Evolutionary conservation across 2,329 filamentous ascomycete genomes (phyloP).

Genomic region (Cryphonectria parasitica): DNA sequence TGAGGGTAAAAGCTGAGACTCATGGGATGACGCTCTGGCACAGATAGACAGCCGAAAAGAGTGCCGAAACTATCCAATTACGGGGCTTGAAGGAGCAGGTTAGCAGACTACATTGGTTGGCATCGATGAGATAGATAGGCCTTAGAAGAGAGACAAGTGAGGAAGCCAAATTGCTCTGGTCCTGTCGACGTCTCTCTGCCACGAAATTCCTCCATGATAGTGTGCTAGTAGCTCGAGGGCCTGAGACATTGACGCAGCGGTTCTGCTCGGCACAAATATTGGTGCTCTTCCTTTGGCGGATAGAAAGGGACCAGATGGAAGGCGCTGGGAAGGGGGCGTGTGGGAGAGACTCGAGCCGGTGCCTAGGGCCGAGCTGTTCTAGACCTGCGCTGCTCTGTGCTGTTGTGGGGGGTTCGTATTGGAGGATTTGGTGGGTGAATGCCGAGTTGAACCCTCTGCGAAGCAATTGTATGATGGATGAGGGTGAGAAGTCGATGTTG

Average conservation of each 20-base stretch:
- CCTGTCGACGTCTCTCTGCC: slow-evolving; percentile 10
- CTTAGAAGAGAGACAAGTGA: slow-evolving; percentile 21
- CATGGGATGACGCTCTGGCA: slow-evolving; percentile 3
- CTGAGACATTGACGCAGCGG: slow-evolving; percentile 23
- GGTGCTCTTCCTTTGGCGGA: background rate
- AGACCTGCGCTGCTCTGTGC: background rate
- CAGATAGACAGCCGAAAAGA: background rate
- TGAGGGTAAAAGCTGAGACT: slow-evolving; percentile 14
- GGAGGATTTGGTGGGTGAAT: background rate
- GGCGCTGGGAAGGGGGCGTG: background rate
- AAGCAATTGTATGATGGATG: background rate
- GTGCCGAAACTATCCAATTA: slow-evolving; percentile 1
- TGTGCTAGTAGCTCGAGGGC: slow-evolving; percentile 3
- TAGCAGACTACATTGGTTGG: slow-evolving; percentile 13
- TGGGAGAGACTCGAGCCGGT: background rate
- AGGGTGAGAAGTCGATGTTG: slow-evolving; percentile 7
- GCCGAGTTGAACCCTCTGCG: background rate
- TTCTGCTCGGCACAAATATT: slow-evolving; percentile 4
- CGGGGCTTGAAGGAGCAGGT: slow-evolving; percentile 9
- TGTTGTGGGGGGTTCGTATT: background rate
- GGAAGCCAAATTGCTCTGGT: slow-evolving; percentile 11
- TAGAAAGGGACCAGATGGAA: background rate
- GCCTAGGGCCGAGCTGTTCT: slow-evolving; percentile 11
- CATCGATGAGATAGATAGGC: slow-evolving; percentile 11
- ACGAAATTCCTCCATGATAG: slow-evolving; percentile 11